Evolutionary conservation across 768 basidiomycete genomes (phyloP), one percentile per base, ranked within the genome.

Genomic region (Kwoniella europaea): DNA sequence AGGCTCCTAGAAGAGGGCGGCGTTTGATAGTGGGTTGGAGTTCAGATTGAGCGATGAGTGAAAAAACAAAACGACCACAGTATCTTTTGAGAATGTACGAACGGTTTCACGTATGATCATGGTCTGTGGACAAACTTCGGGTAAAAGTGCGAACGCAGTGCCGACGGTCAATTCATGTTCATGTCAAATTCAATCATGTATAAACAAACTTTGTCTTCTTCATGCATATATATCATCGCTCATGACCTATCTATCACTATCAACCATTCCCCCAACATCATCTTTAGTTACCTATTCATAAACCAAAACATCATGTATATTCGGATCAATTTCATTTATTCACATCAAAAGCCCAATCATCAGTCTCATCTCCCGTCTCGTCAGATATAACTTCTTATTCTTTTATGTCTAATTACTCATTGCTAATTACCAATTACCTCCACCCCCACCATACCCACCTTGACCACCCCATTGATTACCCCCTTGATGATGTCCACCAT

Each of bases 401-500:
- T 35, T 35, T 29, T 6, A 29, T 6, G 29, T 29, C 29, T 29
- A 29, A 29, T 29, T 35, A 35, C 35, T 35, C 3, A 9, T 35
- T 35, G 29, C 29, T 20, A 20, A 35, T 54, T 65, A 63, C 68
- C 68, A 70, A 18, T 50, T 50, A 50, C 46, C 46, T 42, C 68
- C 68, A 59, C 68, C 68, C 16, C 68, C 68, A n/a, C 68, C 68
- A 27, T 63, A 62, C 24, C 20, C 20, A 60, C 66, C 66, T 60
- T 69, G 68, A 61, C 42, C 46, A 41, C 63, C 63, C 63, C 63
- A 64, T 22, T 64, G 63, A 13, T 59, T 59, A 35, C 56, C 56
- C 46, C 29, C 24, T 29, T 54, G 46, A 29, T 50, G 59, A n/a
- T n/a, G 13, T 27, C 59, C 59, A 20, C 59, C 29, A 15, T 60